Base-by-base conservation (phyloP, 495 filamentous ascomycete genomes). In the Talaromyces thailandensis region DNA sequence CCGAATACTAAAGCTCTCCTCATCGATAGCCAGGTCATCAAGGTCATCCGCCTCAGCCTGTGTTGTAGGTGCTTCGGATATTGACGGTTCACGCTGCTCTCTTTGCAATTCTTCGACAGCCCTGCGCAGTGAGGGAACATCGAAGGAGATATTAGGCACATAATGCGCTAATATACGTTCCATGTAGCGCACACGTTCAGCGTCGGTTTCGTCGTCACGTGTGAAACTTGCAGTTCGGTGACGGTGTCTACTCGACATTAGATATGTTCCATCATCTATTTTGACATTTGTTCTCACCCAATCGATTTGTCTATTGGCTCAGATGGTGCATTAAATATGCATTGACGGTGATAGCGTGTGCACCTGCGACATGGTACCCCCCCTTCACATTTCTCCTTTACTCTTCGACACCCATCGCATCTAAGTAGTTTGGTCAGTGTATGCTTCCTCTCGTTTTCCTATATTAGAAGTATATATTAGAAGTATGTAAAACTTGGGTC, bases 331-430 rank as follows among this genome's bases (percentile, higher is more conserved):
- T 78, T 78, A 59, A 81, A 81, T 64, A 76, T 71, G 66, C 79
- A 81, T 64, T 76, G 76, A 25, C 79, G 72, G 51, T 76, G 75
- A 67, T 79, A 80, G 48, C 76, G 76, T 61, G 75, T 64, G 65
- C 79, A 81, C 40, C 79, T 70, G 37, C 76, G 75, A 69, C 79
- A 81, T 1, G 79, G 79, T n/a, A 79, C 74, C 50, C 78, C 76
- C 50, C 79, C 79, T 68, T 79, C 77, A 66, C 79, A 81, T 73
- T 79, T 80, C 65, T 80, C 77, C 64, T 80, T 80, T 45, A 80
- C 77, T 60, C 77, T 72, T 64, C 77, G 76, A 65, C 77, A 80
- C 40, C 76, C 76, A 64, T 80, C 77, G 60, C 77, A 80, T 56
- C 77, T 80, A 66, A 18, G 59, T 35, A 40, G 12, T 52, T 59